Percentiles rank a stretch among this genome's conserved stretches.
phyloP scores from a whole-genome alignment of 805 yeast species.

The Nadsonia fulvescens region DNA sequence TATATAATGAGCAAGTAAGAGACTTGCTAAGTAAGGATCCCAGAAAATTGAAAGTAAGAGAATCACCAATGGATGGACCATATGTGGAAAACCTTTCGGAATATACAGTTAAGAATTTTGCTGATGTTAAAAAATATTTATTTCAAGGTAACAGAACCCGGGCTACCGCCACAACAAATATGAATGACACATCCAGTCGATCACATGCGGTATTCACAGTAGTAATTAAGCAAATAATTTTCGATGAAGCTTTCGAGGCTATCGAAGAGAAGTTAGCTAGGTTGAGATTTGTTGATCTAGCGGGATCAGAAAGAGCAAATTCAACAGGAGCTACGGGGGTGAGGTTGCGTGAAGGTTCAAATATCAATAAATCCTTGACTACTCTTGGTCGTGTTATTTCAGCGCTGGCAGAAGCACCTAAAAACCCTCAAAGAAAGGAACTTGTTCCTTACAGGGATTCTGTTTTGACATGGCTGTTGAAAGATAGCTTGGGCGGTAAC shows the following conservation, averaged over 20 bases:
- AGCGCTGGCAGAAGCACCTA: constrained; percentile 24
- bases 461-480: constrained; percentile 51
- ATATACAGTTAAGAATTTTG: constrained; percentile 27
- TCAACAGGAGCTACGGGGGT: constrained; percentile 40
- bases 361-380: constrained; percentile 61
- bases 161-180: constrained; percentile 53
- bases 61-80: constrained; percentile 47
- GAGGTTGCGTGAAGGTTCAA: constrained; percentile 55
- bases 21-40: constrained; percentile 37
- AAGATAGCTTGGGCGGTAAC: constrained; percentile 66
- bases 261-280: constrained; percentile 35
- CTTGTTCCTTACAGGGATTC: constrained; percentile 58
- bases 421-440: constrained; percentile 4
- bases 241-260: constrained; percentile 15
- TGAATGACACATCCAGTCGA: constrained; percentile 58
- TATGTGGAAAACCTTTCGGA: constrained; percentile 53
- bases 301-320: constrained; percentile 61
- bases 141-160: constrained; percentile 35
- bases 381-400: constrained; percentile 57
- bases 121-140: constrained; percentile 31
- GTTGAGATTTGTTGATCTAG: constrained; percentile 58
- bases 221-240: constrained; percentile 37
- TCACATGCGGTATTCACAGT: constrained; percentile 69
- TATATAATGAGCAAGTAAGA: constrained; percentile 59
- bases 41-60: constrained; percentile 35